phyloP scores from a whole-genome alignment of 768 basidiomycete species.

The Tubosaeta sp. region DNA sequence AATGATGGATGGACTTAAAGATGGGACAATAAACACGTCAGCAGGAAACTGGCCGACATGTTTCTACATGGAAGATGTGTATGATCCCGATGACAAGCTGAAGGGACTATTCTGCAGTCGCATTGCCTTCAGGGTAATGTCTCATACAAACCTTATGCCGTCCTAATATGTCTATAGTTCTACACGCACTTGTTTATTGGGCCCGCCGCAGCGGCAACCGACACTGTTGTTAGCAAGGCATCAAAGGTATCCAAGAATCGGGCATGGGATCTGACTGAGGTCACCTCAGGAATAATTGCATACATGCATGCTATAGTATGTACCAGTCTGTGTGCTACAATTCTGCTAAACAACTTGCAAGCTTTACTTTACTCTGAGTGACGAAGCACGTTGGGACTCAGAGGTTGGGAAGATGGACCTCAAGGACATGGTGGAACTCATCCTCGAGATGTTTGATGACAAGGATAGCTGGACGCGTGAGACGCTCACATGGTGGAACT shows the following conservation, averaged over 20 bases:
- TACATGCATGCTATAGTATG: neutral
- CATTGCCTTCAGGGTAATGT: neutral
- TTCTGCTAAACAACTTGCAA: neutral
- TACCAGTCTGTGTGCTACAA: neutral
- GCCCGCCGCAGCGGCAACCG: neutral
- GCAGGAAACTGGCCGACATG: neutral
- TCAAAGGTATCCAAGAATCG: neutral
- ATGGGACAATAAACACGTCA: neutral
- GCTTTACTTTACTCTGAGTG: constrained; percentile 2
- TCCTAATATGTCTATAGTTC: neutral
- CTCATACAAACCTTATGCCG: neutral
- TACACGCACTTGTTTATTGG: constrained; percentile 1
- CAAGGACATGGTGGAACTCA: neutral
- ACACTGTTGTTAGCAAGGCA: neutral
- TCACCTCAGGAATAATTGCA: neutral
- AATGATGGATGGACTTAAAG: neutral
- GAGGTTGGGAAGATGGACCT: neutral
- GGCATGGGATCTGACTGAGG: neutral
- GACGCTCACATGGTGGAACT: neutral
- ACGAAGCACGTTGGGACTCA: neutral
- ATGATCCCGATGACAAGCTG: neutral
- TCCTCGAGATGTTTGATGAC: constrained; percentile 22
- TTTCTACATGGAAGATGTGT: neutral
- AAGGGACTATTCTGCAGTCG: neutral
- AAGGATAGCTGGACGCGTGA: neutral